A percentile compares a stretch with the other conserved stretches of the same genome.
phyloP scores from a whole-genome alignment of 2,329 filamentous ascomycete species.

The Orbilia ellipsospora region DNA sequence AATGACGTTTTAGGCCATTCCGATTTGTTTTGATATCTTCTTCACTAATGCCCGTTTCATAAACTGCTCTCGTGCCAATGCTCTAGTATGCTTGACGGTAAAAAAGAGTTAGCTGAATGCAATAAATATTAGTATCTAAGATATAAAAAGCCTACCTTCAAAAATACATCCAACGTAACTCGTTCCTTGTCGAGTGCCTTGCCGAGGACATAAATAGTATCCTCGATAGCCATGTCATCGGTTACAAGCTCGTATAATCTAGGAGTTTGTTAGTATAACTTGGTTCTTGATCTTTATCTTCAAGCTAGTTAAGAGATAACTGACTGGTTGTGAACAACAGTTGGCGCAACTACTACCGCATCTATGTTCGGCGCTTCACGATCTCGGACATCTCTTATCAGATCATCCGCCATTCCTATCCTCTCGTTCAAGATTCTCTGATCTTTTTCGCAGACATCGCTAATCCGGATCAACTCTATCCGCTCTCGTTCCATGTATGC shows the following conservation, averaged over 20 bases:
- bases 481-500: constrained; percentile 78
- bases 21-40: constrained; percentile 82
- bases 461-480: constrained; percentile 75
- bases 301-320: background rate
- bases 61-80: constrained; percentile 81
- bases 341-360: constrained; percentile 91
- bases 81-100: constrained; percentile 69
- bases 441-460: constrained; percentile 78
- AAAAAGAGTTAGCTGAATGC: constrained; percentile 12
- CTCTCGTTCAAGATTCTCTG: constrained; percentile 80
- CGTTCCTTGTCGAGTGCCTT: constrained; percentile 78
- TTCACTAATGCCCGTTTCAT: constrained; percentile 82
- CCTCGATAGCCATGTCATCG: constrained; percentile 86
- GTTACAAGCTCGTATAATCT: constrained; percentile 83
- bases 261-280: background rate
- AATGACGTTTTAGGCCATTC: constrained; percentile 64
- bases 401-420: constrained; percentile 79
- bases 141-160: constrained; percentile 68
- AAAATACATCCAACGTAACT: constrained; percentile 77
- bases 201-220: constrained; percentile 85
- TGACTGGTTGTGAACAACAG: constrained; percentile 85
- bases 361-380: constrained; percentile 82
- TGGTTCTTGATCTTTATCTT: background rate
- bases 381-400: constrained; percentile 77
- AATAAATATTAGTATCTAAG: background rate